Evolutionary conservation across 495 filamentous ascomycete species (phyloP), one percentile per base, ranked within the genome.

Genomic region (Penicillium odoratum): DNA sequence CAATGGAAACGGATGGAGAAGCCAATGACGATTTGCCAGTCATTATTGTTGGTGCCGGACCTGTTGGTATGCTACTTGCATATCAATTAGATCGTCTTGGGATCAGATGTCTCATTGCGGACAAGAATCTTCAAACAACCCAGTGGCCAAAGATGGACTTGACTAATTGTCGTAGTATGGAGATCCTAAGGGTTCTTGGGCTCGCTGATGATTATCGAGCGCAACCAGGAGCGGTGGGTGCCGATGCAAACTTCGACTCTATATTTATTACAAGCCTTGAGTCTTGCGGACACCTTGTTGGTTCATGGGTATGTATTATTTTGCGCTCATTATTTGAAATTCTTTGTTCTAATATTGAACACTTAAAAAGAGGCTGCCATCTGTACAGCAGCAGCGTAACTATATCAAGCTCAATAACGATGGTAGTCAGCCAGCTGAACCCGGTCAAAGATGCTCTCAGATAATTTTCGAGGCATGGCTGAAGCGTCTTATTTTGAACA

Each of bases 81-180:
- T 10, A 9, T 7, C 7, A 10, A 10, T 11, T 46, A 6, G 43
- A 6, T 2, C 43, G 11, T 6, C 43, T 46, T 6, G 43, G 43
- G 5, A 10, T 46, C 2, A 6, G 18, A 13, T 46, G 43, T 18
- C 8, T 10, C 2, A 9, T 46, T 9, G 7, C 7, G 7, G 68
- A 71, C 44, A 21, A 46, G 13, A 65, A 66, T 33, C 15, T 18
- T 1, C 36, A 57, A 13, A 73, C 68, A 28, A 73, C 69, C 43
- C 62, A 60, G 49, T 69, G 69, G 65, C 64, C 58, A 0, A 62
- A 66, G 29, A 66, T 66, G 63, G 59, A 66, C 38, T 4, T 60
- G 4, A 66, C 53, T 7, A 60, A 51, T 31, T 21, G 26, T 28
- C 63, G 53, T 15, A 51, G 36, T 5, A 62, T 66, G 63, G 63